Percentiles rank a stretch among this genome's conserved stretches.
These are phyloP conservation scores for Starmera quercuum DNA, from an alignment of 805 yeast genomes.

Conservation along the genomic window DNA sequence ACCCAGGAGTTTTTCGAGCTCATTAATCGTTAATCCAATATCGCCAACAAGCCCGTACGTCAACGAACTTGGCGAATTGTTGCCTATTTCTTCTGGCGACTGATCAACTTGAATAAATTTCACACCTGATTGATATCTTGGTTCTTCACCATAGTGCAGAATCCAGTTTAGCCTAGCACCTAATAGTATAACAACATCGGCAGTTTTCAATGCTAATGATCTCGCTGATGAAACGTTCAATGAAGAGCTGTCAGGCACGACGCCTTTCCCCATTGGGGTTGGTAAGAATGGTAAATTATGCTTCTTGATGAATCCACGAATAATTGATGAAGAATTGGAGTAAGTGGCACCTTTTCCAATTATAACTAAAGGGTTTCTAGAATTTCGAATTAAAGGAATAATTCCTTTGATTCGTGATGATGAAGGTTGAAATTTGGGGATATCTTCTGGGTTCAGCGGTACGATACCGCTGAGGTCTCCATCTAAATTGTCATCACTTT, in stretches of 20 bases:
- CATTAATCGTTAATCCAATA: slow-evolving; percentile 31
- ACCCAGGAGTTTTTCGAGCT: slow-evolving; percentile 22
- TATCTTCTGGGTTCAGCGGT: slow-evolving; percentile 2
- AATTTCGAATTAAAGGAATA: slow-evolving; percentile 23
- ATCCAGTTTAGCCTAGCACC: slow-evolving; percentile 76
- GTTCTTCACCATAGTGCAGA: slow-evolving; percentile 55
- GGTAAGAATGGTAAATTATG: slow-evolving; percentile 53
- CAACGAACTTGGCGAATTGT: slow-evolving; percentile 27
- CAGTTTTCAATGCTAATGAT: slow-evolving; percentile 44
- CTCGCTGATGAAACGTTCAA: slow-evolving; percentile 57
- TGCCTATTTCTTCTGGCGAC: slow-evolving; percentile 45
- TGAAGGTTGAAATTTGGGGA: slow-evolving; percentile 30
- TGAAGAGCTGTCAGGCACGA: slow-evolving; percentile 39
- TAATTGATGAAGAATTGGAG: slow-evolving; percentile 28
- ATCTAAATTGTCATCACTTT: background rate
- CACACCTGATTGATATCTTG: slow-evolving; percentile 39
- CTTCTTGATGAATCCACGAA: slow-evolving; percentile 32
- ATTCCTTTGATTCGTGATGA: slow-evolving; percentile 26
- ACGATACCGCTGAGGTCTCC: slow-evolving; percentile 1
- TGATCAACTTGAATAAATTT: slow-evolving; percentile 52
- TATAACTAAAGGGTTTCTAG: slow-evolving; percentile 44
- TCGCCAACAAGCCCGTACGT: slow-evolving; percentile 50
- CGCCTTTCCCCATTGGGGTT: slow-evolving; percentile 78
- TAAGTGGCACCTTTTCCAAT: slow-evolving; percentile 64
- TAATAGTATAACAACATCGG: slow-evolving; percentile 52